Evolutionary conservation across 139 green algal species (phyloP).

Genomic region (Micractinium conductrix): DNA sequence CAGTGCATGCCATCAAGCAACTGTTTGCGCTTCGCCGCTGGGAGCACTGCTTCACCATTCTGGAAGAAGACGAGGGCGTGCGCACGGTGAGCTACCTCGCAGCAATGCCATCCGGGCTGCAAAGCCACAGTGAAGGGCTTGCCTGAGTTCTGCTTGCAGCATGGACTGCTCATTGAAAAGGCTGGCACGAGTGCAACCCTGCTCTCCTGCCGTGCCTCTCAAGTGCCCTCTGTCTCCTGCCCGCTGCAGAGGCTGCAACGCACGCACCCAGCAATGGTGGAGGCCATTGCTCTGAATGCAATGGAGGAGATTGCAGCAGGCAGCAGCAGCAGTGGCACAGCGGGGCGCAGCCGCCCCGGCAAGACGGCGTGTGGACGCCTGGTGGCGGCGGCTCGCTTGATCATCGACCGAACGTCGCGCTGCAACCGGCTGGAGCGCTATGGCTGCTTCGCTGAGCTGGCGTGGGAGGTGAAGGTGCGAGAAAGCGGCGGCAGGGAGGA

Average conservation of each 20-base stretch:
- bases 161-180: not conserved
- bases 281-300: not conserved
- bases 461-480: not conserved
- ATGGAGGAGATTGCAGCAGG: constrained; percentile 2
- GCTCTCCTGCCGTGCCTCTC: not conserved
- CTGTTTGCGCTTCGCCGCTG: not conserved
- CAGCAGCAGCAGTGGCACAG: not conserved
- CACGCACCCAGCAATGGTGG: not conserved
- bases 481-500: not conserved
- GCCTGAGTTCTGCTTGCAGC: not conserved
- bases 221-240: not conserved
- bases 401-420: not conserved
- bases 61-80: not conserved
- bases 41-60: not conserved
- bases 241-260: constrained; percentile 14
- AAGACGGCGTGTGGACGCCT: not conserved
- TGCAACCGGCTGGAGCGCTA: not conserved
- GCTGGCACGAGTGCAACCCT: not conserved
- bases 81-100: not conserved
- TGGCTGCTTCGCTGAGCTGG: constrained; percentile 15
- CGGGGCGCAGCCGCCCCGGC: too few relatives aligned
- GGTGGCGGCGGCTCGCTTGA: not conserved
- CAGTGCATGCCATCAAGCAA: not conserved
- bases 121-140: not conserved
- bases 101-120: not conserved